Conservation (phyloP, 192 early-diverging fungal species). For the Phlyctochytrium arcticum region DNA sequence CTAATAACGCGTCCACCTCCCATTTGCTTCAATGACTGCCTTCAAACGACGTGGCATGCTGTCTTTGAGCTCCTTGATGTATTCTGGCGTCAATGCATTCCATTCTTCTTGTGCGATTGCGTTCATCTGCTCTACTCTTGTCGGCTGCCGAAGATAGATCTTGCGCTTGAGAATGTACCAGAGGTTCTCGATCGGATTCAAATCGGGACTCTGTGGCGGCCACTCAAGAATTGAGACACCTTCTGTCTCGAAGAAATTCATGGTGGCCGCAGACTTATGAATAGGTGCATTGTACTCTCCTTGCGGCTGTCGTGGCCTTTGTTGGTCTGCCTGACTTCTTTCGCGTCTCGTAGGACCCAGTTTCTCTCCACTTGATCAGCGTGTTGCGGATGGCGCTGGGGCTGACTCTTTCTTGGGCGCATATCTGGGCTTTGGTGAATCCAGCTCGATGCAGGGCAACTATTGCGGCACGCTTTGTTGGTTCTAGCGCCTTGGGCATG, state of each 20-base stretch:
- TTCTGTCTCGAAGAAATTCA: not conserved
- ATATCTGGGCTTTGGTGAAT: too few species aligned
- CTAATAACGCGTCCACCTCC: not conserved
- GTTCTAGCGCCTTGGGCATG: too few species aligned
- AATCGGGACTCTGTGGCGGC: conserved; percentile 9
- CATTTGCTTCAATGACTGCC: not conserved
- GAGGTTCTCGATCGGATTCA: conserved; percentile 15
- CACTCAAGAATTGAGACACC: not conserved
- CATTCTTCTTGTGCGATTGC: not conserved
- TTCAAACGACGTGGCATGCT: not conserved
- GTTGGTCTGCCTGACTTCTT: too few species aligned
- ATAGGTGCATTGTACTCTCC: conserved; percentile 2
- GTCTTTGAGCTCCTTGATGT: not conserved
- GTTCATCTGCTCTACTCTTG: not conserved
- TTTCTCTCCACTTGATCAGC: too few species aligned
- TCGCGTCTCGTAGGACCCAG: too few species aligned
- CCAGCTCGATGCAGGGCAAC: too few species aligned
- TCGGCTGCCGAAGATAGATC: conserved; percentile 3
- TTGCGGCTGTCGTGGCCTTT: too few species aligned
- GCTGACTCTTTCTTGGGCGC: too few species aligned
- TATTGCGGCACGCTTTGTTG: too few species aligned
- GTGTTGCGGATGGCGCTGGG: too few species aligned
- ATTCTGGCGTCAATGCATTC: not conserved
- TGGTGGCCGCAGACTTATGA: not conserved
- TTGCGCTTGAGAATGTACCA: not conserved